Evolutionary conservation across 2,329 filamentous ascomycete genomes (phyloP).

Genomic region (Verticillium dahliae): DNA sequence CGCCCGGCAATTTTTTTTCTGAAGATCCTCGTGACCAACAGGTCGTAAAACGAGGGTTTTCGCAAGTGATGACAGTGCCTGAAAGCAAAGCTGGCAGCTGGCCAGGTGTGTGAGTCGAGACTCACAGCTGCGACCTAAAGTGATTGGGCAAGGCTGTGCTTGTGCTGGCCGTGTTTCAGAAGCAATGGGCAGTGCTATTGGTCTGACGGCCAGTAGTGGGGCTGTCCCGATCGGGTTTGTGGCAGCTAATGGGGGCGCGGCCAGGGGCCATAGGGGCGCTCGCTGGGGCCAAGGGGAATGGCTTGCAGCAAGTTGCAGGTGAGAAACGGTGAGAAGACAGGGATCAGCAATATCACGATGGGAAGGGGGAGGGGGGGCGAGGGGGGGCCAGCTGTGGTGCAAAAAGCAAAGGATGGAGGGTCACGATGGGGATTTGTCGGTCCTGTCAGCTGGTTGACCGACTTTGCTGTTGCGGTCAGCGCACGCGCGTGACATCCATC

Average conservation of each 20-base stretch:
- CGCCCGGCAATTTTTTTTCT: not conserved
- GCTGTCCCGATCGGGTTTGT: not conserved
- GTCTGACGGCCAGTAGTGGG: not conserved
- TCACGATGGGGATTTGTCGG: not conserved
- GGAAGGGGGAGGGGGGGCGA: not conserved
- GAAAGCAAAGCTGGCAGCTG: not conserved
- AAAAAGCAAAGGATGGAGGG: not conserved
- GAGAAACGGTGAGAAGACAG: conserved; percentile 2
- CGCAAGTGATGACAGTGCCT: not conserved
- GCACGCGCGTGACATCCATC: not conserved
- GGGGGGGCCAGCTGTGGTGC: not conserved
- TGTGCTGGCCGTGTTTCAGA: not conserved
- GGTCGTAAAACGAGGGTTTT: not conserved
- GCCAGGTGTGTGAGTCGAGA: not conserved
- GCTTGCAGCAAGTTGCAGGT: conserved; percentile 5
- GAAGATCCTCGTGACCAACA: not conserved
- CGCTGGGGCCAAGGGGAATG: conserved; percentile 1
- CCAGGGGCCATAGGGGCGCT: not conserved
- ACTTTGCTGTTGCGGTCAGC: not conserved
- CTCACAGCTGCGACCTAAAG: not conserved
- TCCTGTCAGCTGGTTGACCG: not conserved
- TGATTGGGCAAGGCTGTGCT: not conserved
- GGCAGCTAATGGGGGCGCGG: not conserved
- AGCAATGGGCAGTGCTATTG: not conserved
- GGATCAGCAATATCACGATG: not conserved